Evolutionary conservation across 305 asterid species (phyloP).

Genomic region (Vinca major): DNA sequence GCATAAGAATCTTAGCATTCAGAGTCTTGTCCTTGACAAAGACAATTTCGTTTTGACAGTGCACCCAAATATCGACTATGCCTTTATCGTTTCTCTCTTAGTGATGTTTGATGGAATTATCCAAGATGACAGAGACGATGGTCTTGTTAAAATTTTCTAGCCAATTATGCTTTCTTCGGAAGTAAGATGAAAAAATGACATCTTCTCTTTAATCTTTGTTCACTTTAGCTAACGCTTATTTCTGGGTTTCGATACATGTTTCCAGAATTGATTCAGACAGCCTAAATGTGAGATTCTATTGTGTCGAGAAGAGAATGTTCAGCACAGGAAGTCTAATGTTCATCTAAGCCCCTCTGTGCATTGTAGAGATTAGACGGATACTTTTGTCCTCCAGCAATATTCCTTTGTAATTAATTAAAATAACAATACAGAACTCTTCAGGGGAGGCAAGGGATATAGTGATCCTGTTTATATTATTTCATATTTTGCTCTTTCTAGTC

Average conservation of each 20-base stretch:
- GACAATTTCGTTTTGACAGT: slow-evolving; percentile 5
- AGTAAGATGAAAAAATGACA: not conserved
- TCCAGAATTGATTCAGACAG: not conserved
- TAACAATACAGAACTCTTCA: not conserved
- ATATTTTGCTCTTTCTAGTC: not conserved
- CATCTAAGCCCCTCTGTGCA: not conserved
- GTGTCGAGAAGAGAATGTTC: not conserved
- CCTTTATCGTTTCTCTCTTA: slow-evolving; percentile 7
- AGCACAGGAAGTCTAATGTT: not conserved
- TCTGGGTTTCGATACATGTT: not conserved
- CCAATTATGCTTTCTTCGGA: not conserved
- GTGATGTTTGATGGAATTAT: slow-evolving; percentile 1
- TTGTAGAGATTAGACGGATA: not conserved
- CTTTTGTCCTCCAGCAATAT: not conserved
- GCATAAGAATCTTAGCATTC: not conserved
- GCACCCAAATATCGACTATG: slow-evolving; percentile 9
- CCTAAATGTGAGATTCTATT: not conserved
- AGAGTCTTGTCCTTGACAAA: slow-evolving; percentile 2
- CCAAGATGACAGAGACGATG: not conserved
- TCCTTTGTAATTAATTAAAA: not conserved
- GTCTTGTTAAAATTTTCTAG: not conserved
- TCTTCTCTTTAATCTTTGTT: not conserved
- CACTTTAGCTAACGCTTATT: not conserved
- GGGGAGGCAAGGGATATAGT: not conserved
- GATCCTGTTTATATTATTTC: no score